These are phyloP conservation scores for Phycomyces blakesleeanus DNA, from an alignment of 192 early-diverging fungal genomes.

Conservation along the genomic window DNA sequence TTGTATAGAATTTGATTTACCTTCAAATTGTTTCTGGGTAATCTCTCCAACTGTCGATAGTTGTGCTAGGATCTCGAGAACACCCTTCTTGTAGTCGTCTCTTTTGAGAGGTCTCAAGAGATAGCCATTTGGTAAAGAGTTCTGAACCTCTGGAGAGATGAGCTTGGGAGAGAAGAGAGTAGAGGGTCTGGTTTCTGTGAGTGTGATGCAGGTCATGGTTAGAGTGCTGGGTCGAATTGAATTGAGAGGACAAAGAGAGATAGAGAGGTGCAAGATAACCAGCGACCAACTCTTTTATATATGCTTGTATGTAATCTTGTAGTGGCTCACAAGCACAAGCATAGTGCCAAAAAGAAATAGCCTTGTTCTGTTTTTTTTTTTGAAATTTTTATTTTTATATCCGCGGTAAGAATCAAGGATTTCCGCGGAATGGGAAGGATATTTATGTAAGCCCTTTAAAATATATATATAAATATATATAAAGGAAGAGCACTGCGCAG, in stretches of 20 bases:
- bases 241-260: neutral
- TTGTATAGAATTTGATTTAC: slow-evolving; percentile 27
- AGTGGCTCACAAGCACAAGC: no score
- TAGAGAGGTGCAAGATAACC: no score
- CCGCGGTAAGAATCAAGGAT: no score
- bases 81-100: slow-evolving; percentile 75
- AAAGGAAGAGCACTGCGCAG: no score
- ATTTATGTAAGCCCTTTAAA: no score
- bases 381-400: no score
- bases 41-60: slow-evolving; percentile 78
- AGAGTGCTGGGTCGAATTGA: neutral
- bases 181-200: neutral
- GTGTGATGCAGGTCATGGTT: slow-evolving; percentile 1
- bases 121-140: slow-evolving; percentile 62
- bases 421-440: no score
- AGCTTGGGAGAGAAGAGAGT: slow-evolving; percentile 32
- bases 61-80: slow-evolving; percentile 63
- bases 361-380: no score
- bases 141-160: slow-evolving; percentile 64
- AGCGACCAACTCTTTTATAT: no score
- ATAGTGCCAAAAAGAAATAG: no score
- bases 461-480: no score
- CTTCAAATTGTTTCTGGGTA: slow-evolving; percentile 63
- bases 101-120: slow-evolving; percentile 70
- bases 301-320: no score